Evolutionary conservation across 108 stramenopile genomes (phyloP).

Genomic region (Asterionellopsis glacialis): DNA sequence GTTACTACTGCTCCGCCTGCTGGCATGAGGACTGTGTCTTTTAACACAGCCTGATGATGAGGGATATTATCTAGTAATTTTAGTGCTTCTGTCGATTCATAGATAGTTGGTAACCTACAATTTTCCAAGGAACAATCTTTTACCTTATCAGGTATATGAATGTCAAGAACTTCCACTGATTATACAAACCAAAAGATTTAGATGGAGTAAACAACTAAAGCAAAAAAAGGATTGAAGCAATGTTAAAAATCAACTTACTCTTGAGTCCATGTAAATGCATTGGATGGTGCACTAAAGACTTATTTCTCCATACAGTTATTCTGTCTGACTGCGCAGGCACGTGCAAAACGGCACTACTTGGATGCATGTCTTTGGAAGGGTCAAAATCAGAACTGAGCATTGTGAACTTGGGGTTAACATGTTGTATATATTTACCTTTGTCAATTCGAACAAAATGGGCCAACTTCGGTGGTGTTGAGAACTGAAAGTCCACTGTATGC

Average conservation of each 20-base stretch:
- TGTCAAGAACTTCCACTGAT: conserved; percentile 22
- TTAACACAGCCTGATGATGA: background rate
- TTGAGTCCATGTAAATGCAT: conserved; percentile 15
- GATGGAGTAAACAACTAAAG: too few species aligned
- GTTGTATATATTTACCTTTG: conserved; percentile 11
- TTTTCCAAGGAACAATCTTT: conserved; percentile 5
- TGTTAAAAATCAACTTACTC: too few species aligned
- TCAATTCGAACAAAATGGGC: conserved; percentile 21
- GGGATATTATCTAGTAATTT: conserved; percentile 5
- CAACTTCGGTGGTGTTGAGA: too few species aligned
- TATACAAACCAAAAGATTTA: conserved; percentile 1
- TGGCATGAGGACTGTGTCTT: conserved; percentile 25
- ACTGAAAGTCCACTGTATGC: too few species aligned
- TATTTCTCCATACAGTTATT: conserved; percentile 24
- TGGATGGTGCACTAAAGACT: conserved; percentile 12
- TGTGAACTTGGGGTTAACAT: conserved; percentile 2
- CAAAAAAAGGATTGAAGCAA: too few species aligned
- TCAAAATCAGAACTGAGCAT: conserved; percentile 6
- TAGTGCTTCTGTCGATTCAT: conserved; percentile 5
- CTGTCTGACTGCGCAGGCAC: conserved; percentile 2
- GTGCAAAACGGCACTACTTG: conserved; percentile 7
- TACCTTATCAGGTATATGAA: conserved; percentile 7
- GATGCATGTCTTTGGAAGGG: conserved; percentile 4
- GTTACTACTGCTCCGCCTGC: conserved; percentile 23
- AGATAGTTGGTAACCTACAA: conserved; percentile 9